Evolutionary conservation across 176 grass and related monocot genomes (phyloP).

Genomic region (Alloteropsis semialata): DNA sequence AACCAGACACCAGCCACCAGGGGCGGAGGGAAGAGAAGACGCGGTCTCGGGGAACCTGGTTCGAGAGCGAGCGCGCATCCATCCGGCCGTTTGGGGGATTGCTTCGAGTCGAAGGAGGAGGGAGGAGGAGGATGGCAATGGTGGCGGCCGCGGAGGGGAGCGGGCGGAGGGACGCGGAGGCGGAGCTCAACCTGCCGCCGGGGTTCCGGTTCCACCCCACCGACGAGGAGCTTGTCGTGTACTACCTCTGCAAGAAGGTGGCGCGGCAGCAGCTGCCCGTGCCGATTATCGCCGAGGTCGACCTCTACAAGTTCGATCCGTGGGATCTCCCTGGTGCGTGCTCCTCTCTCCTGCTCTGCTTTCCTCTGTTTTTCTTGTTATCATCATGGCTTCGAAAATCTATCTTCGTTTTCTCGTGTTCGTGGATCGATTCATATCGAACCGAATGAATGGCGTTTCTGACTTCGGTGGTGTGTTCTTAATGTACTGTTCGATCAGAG

Average conservation of each 20-base stretch:
- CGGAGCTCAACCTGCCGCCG: slow-evolving; percentile 80
- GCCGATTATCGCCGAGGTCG: slow-evolving; percentile 86
- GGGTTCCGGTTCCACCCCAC: slow-evolving; percentile 97
- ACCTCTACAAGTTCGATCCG: slow-evolving; percentile 85
- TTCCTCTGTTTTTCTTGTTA: neutral
- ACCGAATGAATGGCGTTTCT: neutral
- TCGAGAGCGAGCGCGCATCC: neutral
- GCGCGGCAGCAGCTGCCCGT: slow-evolving; percentile 55
- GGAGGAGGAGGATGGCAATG: slow-evolving; percentile 8
- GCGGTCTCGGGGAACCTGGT: slow-evolving; percentile 4
- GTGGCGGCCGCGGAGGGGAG: slow-evolving; percentile 14
- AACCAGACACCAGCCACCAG: slow-evolving; percentile 22
- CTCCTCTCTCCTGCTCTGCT: neutral
- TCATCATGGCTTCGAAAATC: too few relatives aligned
- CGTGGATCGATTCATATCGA: neutral
- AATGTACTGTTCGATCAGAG: slow-evolving; percentile 18
- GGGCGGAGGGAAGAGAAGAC: neutral
- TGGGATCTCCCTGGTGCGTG: slow-evolving; percentile 73
- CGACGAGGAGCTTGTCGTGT: slow-evolving; percentile 82
- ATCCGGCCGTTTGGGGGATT: neutral
- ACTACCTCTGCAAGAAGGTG: slow-evolving; percentile 70
- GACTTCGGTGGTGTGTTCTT: neutral
- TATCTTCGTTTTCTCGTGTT: neutral
- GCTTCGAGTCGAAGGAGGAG: neutral
- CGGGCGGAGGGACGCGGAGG: slow-evolving; percentile 64